Evolutionary conservation across 2,329 filamentous ascomycete genomes (phyloP).

Genomic region (Pochonia chlamydosporia): DNA sequence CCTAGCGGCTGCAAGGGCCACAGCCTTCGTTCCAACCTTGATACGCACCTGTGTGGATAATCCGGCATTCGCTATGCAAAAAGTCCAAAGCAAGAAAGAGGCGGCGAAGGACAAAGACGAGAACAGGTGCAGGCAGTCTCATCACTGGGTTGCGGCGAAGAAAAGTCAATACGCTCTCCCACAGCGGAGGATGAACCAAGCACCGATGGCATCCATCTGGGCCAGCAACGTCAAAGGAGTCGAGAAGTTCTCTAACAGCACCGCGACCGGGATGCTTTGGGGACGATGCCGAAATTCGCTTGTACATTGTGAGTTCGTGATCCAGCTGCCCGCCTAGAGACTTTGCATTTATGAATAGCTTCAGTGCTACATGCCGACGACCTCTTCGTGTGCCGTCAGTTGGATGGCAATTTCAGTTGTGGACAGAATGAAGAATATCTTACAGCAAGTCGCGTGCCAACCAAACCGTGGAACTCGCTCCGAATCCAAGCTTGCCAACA

Average conservation of each 20-base stretch:
- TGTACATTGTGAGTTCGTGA: slow-evolving; percentile 3
- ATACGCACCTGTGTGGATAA: slow-evolving; percentile 38
- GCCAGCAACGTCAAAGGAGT: slow-evolving; percentile 29
- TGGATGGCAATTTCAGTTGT: too few relatives aligned
- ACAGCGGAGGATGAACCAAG: slow-evolving; percentile 34
- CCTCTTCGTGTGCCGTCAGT: too few relatives aligned
- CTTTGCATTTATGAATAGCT: background rate
- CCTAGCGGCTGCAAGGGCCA: too few relatives aligned
- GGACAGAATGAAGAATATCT: background rate
- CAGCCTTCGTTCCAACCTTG: too few relatives aligned
- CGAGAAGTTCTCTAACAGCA: slow-evolving; percentile 27
- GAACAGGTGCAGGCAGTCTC: slow-evolving; percentile 27
- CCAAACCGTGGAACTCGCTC: slow-evolving; percentile 35
- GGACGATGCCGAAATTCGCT: background rate
- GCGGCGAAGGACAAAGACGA: slow-evolving; percentile 29
- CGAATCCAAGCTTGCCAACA: slow-evolving; percentile 34
- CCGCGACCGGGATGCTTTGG: slow-evolving; percentile 20
- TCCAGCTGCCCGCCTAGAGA: background rate
- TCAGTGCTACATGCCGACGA: slow-evolving; percentile 2
- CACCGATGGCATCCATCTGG: slow-evolving; percentile 29
- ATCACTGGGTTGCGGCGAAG: slow-evolving; percentile 31
- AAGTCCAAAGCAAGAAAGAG: slow-evolving; percentile 39
- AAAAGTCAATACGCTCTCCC: slow-evolving; percentile 34
- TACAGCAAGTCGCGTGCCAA: slow-evolving; percentile 27
- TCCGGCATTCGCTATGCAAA: slow-evolving; percentile 37